phyloP scores from a whole-genome alignment of 2,329 filamentous ascomycete species.

The Claviceps maximensis region DNA sequence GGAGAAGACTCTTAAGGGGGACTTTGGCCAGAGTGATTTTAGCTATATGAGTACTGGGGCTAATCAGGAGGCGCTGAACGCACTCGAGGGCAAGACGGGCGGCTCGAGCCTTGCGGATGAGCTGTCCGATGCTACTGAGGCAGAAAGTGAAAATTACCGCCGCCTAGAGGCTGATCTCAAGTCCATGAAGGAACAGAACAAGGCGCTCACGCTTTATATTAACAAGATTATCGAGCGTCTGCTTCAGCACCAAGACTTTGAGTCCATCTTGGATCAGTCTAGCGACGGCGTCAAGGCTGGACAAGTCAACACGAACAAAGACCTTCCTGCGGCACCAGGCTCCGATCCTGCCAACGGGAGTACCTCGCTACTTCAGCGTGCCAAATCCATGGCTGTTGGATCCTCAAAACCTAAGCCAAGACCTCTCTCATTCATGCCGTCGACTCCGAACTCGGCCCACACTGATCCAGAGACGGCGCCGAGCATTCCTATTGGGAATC shows the following conservation, averaged over 20 bases:
- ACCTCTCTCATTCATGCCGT: conserved; percentile 45
- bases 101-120: conserved; percentile 71
- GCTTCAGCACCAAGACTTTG: conserved; percentile 86
- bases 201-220: conserved; percentile 92
- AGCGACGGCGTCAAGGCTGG: conserved; percentile 35
- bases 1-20: conserved; percentile 89
- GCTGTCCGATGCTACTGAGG: conserved; percentile 54
- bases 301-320: conserved; percentile 54
- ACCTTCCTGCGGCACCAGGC: conserved; percentile 58
- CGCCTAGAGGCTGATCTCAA: conserved; percentile 69
- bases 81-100: conserved; percentile 42
- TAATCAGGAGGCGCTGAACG: conserved; percentile 51
- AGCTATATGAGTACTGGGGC: conserved; percentile 48
- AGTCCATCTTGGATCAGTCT: conserved; percentile 79
- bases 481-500: conserved; percentile 55
- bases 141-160: conserved; percentile 47
- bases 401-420: conserved; percentile 33
- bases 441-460: conserved; percentile 27
- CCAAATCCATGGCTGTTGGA: conserved; percentile 46
- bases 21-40: conserved; percentile 74
- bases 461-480: conserved; percentile 62
- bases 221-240: conserved; percentile 97
- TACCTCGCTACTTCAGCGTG: conserved; percentile 42
- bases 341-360: conserved; percentile 23
- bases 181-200: conserved; percentile 82